A percentile compares a stretch with the other conserved stretches of the same genome.
These are phyloP conservation scores for Penicillium chermesinum DNA, from an alignment of 495 filamentous ascomycete genomes.

Conservation along the genomic window DNA sequence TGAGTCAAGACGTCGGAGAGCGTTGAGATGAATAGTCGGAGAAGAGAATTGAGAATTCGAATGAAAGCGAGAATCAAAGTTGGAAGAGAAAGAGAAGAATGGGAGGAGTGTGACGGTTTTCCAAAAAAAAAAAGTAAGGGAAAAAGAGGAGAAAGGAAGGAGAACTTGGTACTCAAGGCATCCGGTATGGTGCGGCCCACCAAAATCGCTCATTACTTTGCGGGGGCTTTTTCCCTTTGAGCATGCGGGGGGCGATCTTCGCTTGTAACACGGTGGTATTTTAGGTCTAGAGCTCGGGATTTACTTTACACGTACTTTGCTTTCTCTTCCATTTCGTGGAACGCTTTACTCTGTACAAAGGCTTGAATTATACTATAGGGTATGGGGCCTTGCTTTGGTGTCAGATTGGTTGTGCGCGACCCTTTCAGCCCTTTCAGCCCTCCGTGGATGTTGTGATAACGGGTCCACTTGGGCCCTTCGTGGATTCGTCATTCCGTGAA, in stretches of 20 bases:
- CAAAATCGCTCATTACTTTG: conserved; percentile 31
- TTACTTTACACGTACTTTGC: not conserved
- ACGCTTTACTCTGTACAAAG: not conserved
- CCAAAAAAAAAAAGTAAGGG: conserved; percentile 17
- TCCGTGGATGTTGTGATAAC: conserved; percentile 21
- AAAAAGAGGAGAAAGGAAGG: conserved; percentile 17
- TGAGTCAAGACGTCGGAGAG: conserved; percentile 3
- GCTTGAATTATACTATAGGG: no score
- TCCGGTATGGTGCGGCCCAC: conserved; percentile 26
- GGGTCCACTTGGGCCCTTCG: conserved; percentile 19
- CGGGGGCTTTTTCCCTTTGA: conserved; percentile 31
- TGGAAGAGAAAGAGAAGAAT: conserved; percentile 9
- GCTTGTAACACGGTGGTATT: conserved; percentile 15
- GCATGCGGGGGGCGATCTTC: conserved; percentile 29
- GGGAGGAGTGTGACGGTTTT: conserved; percentile 1
- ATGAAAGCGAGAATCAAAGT: conserved; percentile 14
- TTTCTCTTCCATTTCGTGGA: not conserved
- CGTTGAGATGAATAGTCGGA: conserved; percentile 5
- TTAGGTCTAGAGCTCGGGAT: not conserved
- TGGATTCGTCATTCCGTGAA: no score
- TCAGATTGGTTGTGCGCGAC: no score
- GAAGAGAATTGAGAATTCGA: conserved; percentile 9
- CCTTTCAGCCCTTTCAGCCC: no score
- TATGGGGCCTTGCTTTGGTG: no score
- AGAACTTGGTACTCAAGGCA: conserved; percentile 15